phyloP scores from a whole-genome alignment of 169 alveolate species.

The Eimeria brunetti region DNA sequence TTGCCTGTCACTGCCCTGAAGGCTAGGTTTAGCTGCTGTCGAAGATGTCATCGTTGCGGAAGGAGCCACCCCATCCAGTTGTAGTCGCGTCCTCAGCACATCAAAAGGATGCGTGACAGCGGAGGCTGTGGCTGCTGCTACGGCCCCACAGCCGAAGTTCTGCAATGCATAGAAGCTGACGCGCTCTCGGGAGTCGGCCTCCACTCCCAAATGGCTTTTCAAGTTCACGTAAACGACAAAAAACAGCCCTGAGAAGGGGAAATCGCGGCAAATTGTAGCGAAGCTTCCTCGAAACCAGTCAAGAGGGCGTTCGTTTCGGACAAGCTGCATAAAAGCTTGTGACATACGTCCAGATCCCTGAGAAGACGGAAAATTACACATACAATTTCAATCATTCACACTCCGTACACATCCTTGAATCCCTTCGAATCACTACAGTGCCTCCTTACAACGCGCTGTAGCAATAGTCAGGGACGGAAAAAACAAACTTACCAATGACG shows the following conservation, averaged over 20 bases:
- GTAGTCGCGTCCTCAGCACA: conserved; percentile 82
- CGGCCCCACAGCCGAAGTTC: conserved; percentile 82
- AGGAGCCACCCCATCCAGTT: conserved; percentile 77
- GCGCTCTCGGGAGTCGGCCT: conserved; percentile 42
- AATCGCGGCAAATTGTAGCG: conserved; percentile 81
- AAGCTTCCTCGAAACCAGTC: conserved; percentile 72
- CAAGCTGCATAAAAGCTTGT: conserved; percentile 12
- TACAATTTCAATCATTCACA: not conserved
- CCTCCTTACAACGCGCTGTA: not conserved
- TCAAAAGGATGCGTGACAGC: conserved; percentile 84
- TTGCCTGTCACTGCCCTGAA: not conserved
- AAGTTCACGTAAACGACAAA: conserved; percentile 54
- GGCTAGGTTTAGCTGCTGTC: not conserved
- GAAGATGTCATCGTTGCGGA: not conserved
- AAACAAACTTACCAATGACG: conserved; percentile 72
- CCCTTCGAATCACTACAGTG: not conserved
- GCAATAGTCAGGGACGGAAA: not conserved
- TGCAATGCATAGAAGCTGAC: conserved; percentile 43
- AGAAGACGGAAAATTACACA: not conserved
- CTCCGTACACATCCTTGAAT: not conserved
- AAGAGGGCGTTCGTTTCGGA: conserved; percentile 75
- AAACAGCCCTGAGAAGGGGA: conserved; percentile 78
- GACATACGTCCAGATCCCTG: conserved; percentile 54
- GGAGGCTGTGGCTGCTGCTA: conserved; percentile 81
- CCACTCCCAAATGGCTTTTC: conserved; percentile 42